Conservation (phyloP, 2,329 filamentous ascomycete genomes). For the Fusarium longipes region DNA sequence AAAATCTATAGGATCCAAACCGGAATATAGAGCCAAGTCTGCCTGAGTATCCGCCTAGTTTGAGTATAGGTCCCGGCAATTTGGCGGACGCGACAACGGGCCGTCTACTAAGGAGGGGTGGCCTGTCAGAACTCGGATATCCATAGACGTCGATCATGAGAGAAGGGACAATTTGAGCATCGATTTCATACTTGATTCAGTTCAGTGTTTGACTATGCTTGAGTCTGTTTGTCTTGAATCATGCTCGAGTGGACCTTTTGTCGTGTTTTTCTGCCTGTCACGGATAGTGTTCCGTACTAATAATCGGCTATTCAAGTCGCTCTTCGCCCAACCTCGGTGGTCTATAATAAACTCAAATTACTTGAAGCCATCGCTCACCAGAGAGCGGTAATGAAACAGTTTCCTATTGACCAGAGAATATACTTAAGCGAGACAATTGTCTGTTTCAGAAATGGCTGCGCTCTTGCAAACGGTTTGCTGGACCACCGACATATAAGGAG, state of each 20-base stretch:
- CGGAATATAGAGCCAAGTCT: background rate
- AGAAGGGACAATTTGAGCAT: background rate
- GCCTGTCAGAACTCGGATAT: constrained; percentile 6
- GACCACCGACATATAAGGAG: background rate
- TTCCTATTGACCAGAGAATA: no score
- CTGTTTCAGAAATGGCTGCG: background rate
- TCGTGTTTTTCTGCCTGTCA: no score
- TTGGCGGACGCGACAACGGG: constrained; percentile 16
- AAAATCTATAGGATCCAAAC: background rate
- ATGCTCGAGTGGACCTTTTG: background rate
- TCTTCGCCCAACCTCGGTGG: background rate
- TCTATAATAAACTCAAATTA: background rate
- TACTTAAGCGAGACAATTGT: background rate
- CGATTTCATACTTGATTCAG: background rate
- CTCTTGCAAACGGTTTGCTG: background rate
- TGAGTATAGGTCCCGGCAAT: constrained; percentile 30
- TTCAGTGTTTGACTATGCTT: background rate
- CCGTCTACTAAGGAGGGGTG: constrained; percentile 21
- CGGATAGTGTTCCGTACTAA: no score
- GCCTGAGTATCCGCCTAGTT: background rate
- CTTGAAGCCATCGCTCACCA: background rate
- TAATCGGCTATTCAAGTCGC: background rate
- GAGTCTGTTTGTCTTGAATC: background rate
- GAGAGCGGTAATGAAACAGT: background rate
- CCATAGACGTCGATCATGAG: background rate